Percentiles rank a stretch among this genome's conserved stretches.
phyloP scores from a whole-genome alignment of 768 basidiomycete genomes.

The Hygrophorus pudorinus region DNA sequence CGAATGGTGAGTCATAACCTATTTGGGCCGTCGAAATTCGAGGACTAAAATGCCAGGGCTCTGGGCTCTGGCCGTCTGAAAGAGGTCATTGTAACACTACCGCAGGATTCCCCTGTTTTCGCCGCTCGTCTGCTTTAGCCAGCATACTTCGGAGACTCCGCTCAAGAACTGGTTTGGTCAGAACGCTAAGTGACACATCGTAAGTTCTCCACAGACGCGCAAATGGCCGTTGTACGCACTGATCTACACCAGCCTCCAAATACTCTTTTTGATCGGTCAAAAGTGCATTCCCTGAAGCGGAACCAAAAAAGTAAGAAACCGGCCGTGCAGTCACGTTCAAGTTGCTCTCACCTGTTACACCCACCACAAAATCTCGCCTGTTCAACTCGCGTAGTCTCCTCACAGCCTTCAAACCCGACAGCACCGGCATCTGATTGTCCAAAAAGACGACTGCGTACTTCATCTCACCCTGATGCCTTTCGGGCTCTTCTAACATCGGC shows the following conservation, averaged over 20 bases:
- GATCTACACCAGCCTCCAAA: conserved; percentile 3
- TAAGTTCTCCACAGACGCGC: conserved; percentile 6
- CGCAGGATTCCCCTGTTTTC: too few species aligned
- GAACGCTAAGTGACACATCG: conserved; percentile 26
- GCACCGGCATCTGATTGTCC: conserved; percentile 58
- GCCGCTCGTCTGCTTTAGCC: conserved; percentile 27
- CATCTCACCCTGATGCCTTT: background rate
- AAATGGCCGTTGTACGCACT: conserved; percentile 3
- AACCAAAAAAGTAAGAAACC: background rate
- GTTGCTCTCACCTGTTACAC: conserved; percentile 39
- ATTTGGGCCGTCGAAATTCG: too few species aligned
- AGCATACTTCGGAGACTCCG: conserved; percentile 20
- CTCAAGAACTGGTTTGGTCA: conserved; percentile 56
- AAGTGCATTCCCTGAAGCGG: conserved; percentile 30
- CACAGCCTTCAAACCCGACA: conserved; percentile 51
- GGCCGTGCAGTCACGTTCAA: too few species aligned
- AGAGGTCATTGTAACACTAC: too few species aligned
- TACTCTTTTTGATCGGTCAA: conserved; percentile 33
- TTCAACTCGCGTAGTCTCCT: conserved; percentile 39
- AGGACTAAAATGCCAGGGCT: too few species aligned
- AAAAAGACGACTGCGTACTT: conserved; percentile 18
- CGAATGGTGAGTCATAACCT: too few species aligned
- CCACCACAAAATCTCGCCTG: conserved; percentile 53
- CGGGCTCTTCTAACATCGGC: conserved; percentile 28
- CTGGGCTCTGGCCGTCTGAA: too few species aligned